A percentile compares a stretch with the other conserved stretches of the same genome.
Evolutionary conservation across 2,329 filamentous ascomycete genomes (phyloP).

Genomic region (Fusarium sp.): DNA sequence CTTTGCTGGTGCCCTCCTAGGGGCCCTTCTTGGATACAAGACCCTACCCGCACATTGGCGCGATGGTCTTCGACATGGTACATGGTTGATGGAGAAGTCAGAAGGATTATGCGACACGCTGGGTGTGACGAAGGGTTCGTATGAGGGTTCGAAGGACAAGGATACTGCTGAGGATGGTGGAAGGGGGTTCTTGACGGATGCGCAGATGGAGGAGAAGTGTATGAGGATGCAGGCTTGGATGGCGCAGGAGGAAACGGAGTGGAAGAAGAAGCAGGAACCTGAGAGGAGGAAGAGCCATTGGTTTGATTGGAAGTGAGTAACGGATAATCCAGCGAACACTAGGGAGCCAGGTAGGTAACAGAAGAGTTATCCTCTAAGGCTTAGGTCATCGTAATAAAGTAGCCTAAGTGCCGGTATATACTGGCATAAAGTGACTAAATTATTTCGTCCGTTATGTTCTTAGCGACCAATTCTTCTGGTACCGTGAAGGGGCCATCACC

Average conservation of each 20-base stretch:
- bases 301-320: slow-evolving; percentile 38
- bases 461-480: too few relatives aligned
- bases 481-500: too few relatives aligned
- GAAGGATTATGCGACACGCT: slow-evolving; percentile 55
- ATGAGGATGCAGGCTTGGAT: slow-evolving; percentile 51
- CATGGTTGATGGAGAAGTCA: slow-evolving; percentile 60
- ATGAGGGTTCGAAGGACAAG: slow-evolving; percentile 51
- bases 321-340: background rate
- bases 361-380: too few relatives aligned
- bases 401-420: too few relatives aligned
- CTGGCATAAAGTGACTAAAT: too few relatives aligned
- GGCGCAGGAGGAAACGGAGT: slow-evolving; percentile 46
- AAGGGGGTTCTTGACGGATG: slow-evolving; percentile 52
- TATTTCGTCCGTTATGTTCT: too few relatives aligned
- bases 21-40: slow-evolving; percentile 60
- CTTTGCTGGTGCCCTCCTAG: slow-evolving; percentile 62
- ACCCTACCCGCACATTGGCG: slow-evolving; percentile 62
- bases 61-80: slow-evolving; percentile 57
- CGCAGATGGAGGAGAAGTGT: slow-evolving; percentile 52
- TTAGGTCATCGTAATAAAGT: too few relatives aligned
- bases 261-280: slow-evolving; percentile 41
- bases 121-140: slow-evolving; percentile 52
- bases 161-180: slow-evolving; percentile 59
- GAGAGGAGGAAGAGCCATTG: slow-evolving; percentile 41
- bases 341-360: too few relatives aligned